These are phyloP conservation scores for Cylindrodendrum hubeiense DNA, from an alignment of 2,329 filamentous ascomycete species.

Conservation along the genomic window DNA sequence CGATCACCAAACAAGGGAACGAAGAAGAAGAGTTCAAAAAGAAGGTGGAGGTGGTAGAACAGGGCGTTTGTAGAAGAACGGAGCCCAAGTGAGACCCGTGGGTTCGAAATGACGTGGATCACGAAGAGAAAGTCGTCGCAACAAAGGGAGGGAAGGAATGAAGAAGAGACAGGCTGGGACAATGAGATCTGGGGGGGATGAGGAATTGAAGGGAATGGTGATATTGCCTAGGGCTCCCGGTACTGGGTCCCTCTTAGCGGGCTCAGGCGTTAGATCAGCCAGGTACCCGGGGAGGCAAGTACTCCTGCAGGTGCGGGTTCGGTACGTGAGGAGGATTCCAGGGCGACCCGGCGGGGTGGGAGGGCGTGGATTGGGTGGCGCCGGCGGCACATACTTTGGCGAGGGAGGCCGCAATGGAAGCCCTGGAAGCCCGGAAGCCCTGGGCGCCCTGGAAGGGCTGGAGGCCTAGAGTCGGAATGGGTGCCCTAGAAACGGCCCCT, in stretches of 20 bases:
- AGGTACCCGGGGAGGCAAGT: constrained; percentile 7
- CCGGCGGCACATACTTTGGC: constrained; percentile 5
- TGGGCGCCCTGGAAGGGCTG: background rate
- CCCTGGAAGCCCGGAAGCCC: background rate
- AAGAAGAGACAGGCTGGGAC: constrained; percentile 16
- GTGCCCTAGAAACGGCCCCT: background rate
- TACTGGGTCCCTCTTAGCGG: background rate
- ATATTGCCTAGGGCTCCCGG: constrained; percentile 13
- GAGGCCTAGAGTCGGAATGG: background rate
- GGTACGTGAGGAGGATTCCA: constrained; percentile 8
- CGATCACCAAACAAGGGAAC: constrained; percentile 16
- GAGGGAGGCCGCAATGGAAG: constrained; percentile 5
- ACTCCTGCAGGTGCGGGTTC: background rate
- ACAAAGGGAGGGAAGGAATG: constrained; percentile 24
- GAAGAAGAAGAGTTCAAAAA: constrained; percentile 10
- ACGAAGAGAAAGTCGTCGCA: constrained; percentile 11
- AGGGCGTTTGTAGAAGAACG: background rate
- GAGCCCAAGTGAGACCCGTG: constrained; percentile 21
- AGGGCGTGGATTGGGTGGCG: constrained; percentile 15
- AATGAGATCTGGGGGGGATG: constrained; percentile 14
- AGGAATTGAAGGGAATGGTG: constrained; percentile 25
- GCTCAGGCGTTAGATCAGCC: background rate
- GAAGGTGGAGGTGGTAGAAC: background rate
- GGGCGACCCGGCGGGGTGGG: constrained; percentile 6
- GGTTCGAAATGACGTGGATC: constrained; percentile 8